Conservation (phyloP, 169 alveolate genomes). For the Babesia ovis region DNA sequence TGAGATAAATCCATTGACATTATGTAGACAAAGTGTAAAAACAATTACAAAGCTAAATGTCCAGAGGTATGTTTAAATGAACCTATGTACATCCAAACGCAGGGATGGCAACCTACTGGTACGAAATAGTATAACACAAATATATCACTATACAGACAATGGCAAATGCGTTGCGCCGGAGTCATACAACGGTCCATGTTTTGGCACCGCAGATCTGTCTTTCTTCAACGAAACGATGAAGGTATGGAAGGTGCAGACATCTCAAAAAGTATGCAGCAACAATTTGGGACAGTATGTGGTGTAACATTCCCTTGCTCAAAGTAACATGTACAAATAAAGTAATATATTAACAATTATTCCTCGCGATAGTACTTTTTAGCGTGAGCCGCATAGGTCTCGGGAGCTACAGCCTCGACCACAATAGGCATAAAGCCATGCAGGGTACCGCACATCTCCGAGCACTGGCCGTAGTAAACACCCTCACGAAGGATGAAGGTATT, state of each 20-base stretch:
- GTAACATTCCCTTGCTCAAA: constrained; percentile 47
- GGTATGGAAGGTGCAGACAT: constrained; percentile 4
- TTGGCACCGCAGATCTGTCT: constrained; percentile 49
- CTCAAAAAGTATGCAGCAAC: constrained; percentile 10
- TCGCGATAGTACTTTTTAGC: constrained; percentile 90
- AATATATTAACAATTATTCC: constrained; percentile 17
- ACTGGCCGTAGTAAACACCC: constrained; percentile 91
- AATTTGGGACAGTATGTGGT: constrained; percentile 49
- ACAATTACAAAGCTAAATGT: constrained; percentile 29
- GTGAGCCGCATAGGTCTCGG: constrained; percentile 89
- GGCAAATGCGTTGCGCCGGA: constrained; percentile 54
- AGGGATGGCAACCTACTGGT: constrained; percentile 60
- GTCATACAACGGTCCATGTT: constrained; percentile 62
- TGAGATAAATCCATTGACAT: background rate
- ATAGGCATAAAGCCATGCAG: constrained; percentile 92
- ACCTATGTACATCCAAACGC: background rate
- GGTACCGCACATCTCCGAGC: constrained; percentile 90
- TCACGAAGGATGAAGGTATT: constrained; percentile 88
- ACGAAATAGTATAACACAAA: background rate
- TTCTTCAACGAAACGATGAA: constrained; percentile 37
- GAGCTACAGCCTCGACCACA: constrained; percentile 87
- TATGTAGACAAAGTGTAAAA: constrained; percentile 3
- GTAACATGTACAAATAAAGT: background rate
- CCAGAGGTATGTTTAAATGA: constrained; percentile 45
- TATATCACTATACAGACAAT: constrained; percentile 5